A percentile compares a stretch with the other conserved stretches of the same genome.
These are phyloP conservation scores for Yamadazyma triangularis DNA, from an alignment of 1,139 yeast species.

Conservation along the genomic window DNA sequence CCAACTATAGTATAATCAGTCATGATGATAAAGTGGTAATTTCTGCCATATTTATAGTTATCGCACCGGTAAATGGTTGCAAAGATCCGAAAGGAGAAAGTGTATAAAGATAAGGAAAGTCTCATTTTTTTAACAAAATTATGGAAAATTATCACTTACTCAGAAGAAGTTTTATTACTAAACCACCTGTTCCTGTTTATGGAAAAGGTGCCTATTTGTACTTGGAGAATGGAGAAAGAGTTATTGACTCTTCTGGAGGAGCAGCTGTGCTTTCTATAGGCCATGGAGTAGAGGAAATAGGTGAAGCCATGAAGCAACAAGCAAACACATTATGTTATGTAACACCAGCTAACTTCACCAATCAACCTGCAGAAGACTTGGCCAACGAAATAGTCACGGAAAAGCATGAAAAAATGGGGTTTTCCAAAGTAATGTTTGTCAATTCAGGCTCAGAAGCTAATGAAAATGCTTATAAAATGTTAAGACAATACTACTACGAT, in stretches of 20 bases:
- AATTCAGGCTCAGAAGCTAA: constrained; percentile 59
- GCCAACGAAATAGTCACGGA: constrained; percentile 45
- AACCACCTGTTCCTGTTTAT: constrained; percentile 1
- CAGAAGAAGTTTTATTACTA: constrained; percentile 1
- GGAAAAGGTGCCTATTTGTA: constrained; percentile 2
- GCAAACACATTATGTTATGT: constrained; percentile 39
- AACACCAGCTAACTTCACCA: constrained; percentile 36
- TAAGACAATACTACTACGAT: constrained; percentile 49
- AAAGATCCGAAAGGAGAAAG: no score
- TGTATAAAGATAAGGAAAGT: no score
- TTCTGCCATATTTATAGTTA: no score
- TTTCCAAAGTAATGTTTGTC: constrained; percentile 47
- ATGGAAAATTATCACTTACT: constrained; percentile 2
- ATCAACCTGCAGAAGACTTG: constrained; percentile 42
- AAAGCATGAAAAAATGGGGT: no score
- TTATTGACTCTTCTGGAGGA: constrained; percentile 58
- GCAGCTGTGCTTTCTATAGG: constrained; percentile 61
- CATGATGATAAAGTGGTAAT: no score
- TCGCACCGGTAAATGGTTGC: no score
- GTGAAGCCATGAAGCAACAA: constrained; percentile 40
- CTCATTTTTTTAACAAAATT: no score
- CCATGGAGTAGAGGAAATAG: constrained; percentile 48
- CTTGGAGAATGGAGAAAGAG: constrained; percentile 1
- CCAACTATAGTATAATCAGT: no score
- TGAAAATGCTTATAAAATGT: constrained; percentile 52